phyloP scores from a whole-genome alignment of 2,329 filamentous ascomycete genomes.

The Coniochaeta hoffmannii region DNA sequence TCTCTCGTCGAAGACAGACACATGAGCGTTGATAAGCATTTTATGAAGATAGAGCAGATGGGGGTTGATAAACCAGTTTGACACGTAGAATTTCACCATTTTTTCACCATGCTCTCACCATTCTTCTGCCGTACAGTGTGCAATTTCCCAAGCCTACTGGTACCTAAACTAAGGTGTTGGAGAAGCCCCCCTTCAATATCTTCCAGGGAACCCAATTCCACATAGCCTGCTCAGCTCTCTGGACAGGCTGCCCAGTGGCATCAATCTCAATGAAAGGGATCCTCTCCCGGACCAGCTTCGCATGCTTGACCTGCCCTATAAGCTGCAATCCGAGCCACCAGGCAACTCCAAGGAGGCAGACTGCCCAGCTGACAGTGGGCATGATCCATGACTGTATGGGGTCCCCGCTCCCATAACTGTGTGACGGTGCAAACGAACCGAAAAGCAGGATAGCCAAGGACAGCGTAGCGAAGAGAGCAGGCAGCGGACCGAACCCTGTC shows the following conservation, averaged over 20 bases:
- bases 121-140: too few relatives aligned
- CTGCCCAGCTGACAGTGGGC: neutral
- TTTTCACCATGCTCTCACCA: too few relatives aligned
- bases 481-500: constrained; percentile 1
- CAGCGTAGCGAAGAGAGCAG: neutral
- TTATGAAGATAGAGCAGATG: too few relatives aligned
- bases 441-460: neutral
- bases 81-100: too few relatives aligned
- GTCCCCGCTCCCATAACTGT: neutral
- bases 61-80: too few relatives aligned
- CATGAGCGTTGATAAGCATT: too few relatives aligned
- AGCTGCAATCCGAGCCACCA: neutral
- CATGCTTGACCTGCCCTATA: neutral
- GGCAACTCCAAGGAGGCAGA: neutral
- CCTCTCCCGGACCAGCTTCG: neutral
- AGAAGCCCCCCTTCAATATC: neutral
- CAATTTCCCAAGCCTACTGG: too few relatives aligned
- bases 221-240: neutral
- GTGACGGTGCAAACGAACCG: neutral
- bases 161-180: neutral
- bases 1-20: too few relatives aligned
- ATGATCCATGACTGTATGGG: neutral
- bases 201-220: neutral
- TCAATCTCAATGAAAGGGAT: neutral
- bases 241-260: neutral